phyloP scores from a whole-genome alignment of 495 filamentous ascomycete genomes.

The Tuber melanosporum region DNA sequence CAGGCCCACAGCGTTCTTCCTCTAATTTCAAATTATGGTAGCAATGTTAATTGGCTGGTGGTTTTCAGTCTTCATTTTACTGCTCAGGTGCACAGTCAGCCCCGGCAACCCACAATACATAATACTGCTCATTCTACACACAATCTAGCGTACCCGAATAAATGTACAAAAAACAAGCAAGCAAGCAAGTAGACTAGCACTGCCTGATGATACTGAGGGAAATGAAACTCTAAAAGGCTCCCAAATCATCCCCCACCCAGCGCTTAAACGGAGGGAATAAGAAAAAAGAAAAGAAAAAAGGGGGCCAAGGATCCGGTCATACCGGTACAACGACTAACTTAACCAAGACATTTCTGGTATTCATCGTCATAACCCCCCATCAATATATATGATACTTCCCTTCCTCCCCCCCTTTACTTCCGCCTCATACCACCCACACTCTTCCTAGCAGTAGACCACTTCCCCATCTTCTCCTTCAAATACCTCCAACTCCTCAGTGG shows the following conservation, averaged over 20 bases:
- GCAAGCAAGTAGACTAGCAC: background rate
- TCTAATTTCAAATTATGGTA: background rate
- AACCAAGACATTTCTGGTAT: background rate
- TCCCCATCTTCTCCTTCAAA: slow-evolving; percentile 72
- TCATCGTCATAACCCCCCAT: background rate
- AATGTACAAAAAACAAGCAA: background rate
- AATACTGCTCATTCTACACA: background rate
- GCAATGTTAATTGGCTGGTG: background rate
- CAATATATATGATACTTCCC: background rate
- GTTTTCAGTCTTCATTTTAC: background rate
- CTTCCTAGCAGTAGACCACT: slow-evolving; percentile 52
- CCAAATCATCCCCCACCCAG: background rate
- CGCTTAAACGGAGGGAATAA: background rate
- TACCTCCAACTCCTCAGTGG: slow-evolving; percentile 63
- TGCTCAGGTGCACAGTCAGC: background rate
- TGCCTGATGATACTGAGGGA: background rate
- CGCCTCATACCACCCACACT: background rate
- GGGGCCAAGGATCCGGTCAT: background rate
- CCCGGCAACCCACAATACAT: background rate
- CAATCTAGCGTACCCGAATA: background rate
- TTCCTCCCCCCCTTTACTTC: background rate
- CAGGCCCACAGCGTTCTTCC: background rate
- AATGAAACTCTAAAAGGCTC: background rate
- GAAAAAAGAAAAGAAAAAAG: background rate
- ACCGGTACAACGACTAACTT: background rate